These are phyloP conservation scores for Pilasporangium apinafurcum DNA, from an alignment of 352 stramenopile species.

Conservation along the genomic window DNA sequence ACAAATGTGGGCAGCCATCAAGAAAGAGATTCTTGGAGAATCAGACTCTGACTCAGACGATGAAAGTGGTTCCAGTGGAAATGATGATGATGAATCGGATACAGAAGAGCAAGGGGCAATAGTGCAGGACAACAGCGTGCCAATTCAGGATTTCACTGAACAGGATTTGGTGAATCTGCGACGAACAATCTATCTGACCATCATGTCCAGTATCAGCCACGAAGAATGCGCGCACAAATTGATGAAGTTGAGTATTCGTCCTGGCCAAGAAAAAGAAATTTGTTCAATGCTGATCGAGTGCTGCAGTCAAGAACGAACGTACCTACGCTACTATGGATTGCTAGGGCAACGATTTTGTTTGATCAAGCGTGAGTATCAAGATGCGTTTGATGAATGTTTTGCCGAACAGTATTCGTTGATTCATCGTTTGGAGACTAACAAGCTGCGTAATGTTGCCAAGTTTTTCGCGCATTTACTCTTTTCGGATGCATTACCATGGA, in stretches of 20 bases:
- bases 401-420: constrained; percentile 93
- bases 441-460: constrained; percentile 98
- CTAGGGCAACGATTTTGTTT: constrained; percentile 96
- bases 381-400: constrained; percentile 94
- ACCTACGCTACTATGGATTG: constrained; percentile 96
- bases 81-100: constrained; percentile 48
- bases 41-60: constrained; percentile 79
- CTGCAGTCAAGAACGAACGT: constrained; percentile 97
- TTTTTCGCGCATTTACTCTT: constrained; percentile 98
- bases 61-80: constrained; percentile 29
- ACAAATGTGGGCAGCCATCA: constrained; percentile 93
- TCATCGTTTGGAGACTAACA: constrained; percentile 98
- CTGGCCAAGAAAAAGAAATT: constrained; percentile 95
- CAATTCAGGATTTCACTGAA: constrained; percentile 97
- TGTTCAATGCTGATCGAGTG: constrained; percentile 99
- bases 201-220: constrained; percentile 99
- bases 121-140: constrained; percentile 6
- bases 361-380: constrained; percentile 93
- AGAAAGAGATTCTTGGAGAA: constrained; percentile 95
- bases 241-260: constrained; percentile 95
- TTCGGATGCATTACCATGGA: constrained; percentile 98
- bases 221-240: constrained; percentile 99
- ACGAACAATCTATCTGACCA: constrained; percentile 98
- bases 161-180: constrained; percentile 97
- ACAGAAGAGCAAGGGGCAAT: constrained; percentile 30